A percentile compares a stretch with the other conserved stretches of the same genome.
phyloP scores from a whole-genome alignment of 2,329 filamentous ascomycete genomes.

The Colletotrichum sp. region DNA sequence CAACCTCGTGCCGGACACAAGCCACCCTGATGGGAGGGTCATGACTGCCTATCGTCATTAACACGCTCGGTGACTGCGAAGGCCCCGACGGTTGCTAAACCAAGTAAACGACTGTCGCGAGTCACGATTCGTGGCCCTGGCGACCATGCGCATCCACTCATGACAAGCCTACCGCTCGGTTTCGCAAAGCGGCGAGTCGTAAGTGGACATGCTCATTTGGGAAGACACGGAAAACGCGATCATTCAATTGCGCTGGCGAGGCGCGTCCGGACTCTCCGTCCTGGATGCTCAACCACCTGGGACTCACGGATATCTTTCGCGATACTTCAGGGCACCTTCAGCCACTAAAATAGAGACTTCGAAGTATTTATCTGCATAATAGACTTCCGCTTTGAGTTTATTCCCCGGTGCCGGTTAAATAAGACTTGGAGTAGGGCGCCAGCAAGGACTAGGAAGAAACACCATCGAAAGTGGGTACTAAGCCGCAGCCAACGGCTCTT shows the following conservation, averaged over 20 bases:
- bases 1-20: not conserved
- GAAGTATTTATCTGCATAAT: rapidly evolving
- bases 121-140: not conserved
- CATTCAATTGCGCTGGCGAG: not conserved
- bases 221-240: not conserved
- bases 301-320: not conserved
- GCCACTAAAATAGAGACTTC: not conserved
- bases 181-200: not conserved
- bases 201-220: not conserved
- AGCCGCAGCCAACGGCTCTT: too few species aligned
- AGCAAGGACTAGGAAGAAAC: not conserved
- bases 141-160: not conserved
- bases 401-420: rapidly evolving
- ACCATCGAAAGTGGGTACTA: too few species aligned
- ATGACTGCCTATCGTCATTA: not conserved
- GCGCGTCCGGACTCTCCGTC: not conserved
- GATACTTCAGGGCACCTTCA: not conserved
- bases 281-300: not conserved
- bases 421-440: not conserved
- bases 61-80: not conserved
- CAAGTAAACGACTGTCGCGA: not conserved
- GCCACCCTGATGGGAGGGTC: not conserved
- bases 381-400: not conserved
- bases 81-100: not conserved
- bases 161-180: not conserved